These are phyloP conservation scores for Phytophthora macrochlamydospora DNA, from an alignment of 352 stramenopile genomes.

Conservation along the genomic window DNA sequence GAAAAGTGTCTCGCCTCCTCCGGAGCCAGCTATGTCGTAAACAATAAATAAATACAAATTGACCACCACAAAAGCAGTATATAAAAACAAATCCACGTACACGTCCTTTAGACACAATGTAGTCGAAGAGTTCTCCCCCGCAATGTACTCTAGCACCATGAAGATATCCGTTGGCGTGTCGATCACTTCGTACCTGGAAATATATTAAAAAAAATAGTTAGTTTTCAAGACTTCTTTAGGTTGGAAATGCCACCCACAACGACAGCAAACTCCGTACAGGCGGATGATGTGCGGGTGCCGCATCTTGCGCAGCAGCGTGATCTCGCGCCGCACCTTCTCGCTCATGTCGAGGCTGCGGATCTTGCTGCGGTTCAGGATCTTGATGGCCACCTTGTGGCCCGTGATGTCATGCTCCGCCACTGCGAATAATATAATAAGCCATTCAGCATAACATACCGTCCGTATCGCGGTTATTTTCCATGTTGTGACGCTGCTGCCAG, in stretches of 20 bases:
- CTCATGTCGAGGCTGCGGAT: conserved; percentile 99
- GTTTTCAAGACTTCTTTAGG: not conserved
- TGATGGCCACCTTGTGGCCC: conserved; percentile 99
- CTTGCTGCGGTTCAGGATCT: conserved; percentile 99
- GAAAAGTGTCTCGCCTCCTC: conserved; percentile 99
- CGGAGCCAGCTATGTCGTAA: conserved; percentile 82
- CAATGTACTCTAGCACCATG: conserved; percentile 95
- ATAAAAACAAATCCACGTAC: conserved; percentile 40
- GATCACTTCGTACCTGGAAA: conserved; percentile 96
- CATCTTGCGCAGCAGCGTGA: conserved; percentile 98
- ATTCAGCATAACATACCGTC: too few species aligned
- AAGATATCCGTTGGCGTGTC: conserved; percentile 99
- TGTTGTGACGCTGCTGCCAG: not conserved
- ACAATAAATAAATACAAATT: conserved; percentile 17
- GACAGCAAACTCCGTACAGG: conserved; percentile 61
- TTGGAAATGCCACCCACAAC: not conserved
- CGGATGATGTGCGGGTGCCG: conserved; percentile 99
- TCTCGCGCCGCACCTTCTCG: conserved; percentile 99
- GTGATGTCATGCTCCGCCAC: conserved; percentile 98
- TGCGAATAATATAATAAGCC: conserved; percentile 28
- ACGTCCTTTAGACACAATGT: conserved; percentile 98
- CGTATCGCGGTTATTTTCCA: too few species aligned
- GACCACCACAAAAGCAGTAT: not conserved
- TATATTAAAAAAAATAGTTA: conserved; percentile 1
- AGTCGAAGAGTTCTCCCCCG: conserved; percentile 97